A percentile compares a stretch with the other conserved stretches of the same genome.
phyloP scores from a whole-genome alignment of 2,329 filamentous ascomycete species.

The Aspergillus latus region DNA sequence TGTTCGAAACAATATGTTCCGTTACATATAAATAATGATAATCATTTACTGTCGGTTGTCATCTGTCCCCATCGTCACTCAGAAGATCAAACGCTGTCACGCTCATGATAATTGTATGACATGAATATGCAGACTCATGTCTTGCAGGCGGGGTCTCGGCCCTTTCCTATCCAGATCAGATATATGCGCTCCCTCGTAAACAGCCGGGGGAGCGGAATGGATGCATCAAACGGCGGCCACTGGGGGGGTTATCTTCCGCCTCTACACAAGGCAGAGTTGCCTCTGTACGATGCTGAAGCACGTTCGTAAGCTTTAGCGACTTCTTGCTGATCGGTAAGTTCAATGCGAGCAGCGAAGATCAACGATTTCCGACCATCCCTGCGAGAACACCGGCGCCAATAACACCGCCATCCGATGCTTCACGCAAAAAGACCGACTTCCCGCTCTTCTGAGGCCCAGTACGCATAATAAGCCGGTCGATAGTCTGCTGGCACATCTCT shows the following conservation, averaged over 20 bases:
- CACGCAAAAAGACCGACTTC: conserved; percentile 53
- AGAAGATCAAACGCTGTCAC: conserved; percentile 1
- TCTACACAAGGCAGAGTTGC: background rate
- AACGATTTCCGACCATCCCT: conserved; percentile 43
- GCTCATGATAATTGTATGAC: background rate
- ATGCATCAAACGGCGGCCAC: background rate
- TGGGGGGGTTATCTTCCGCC: conserved; percentile 1
- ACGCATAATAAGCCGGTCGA: conserved; percentile 57
- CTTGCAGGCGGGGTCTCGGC: background rate
- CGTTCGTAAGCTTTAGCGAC: background rate
- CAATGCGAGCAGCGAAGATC: background rate
- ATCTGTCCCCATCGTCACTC: background rate
- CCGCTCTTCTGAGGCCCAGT: conserved; percentile 46
- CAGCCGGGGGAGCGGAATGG: background rate
- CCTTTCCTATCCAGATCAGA: background rate
- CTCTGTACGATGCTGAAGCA: conserved; percentile 3
- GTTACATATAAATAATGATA: conserved; percentile 55
- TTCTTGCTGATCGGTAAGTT: conserved; percentile 11
- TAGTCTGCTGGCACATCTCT: conserved; percentile 65
- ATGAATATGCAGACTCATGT: background rate
- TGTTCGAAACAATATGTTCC: conserved; percentile 76
- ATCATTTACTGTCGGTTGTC: background rate
- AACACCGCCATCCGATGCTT: conserved; percentile 56
- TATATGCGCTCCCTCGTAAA: background rate
- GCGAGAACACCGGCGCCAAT: conserved; percentile 57